Base-by-base conservation (phyloP, 2,329 filamentous ascomycete species). In the Ceratocystis colombiana region DNA sequence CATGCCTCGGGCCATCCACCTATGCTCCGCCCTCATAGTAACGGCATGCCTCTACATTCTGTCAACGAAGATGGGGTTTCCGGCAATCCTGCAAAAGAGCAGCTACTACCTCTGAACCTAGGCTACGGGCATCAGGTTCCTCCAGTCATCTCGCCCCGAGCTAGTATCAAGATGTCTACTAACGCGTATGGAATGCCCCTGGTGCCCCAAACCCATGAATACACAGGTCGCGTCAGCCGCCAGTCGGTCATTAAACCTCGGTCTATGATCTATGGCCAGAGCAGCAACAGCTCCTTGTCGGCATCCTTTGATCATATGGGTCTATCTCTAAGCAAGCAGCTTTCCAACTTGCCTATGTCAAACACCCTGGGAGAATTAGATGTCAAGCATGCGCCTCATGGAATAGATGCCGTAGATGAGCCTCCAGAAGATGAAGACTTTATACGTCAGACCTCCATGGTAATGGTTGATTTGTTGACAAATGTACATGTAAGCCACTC, bases 401-500 rank as follows among this genome's bases (percentile, higher is more conserved):
- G 41, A 7, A 3, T 48, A 22, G 25, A 46, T 41, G 37, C 37
- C 10, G 10, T 41, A 10, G 44, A 33, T 12, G 33, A 48, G 20
- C 25, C 3, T 8, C 22, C 17, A 10, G 44, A 15, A 30, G 28
- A 50, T n/a, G 61, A 63, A 63, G 44, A 50, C 33, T 33, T 45
- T 33, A 63, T 63, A 15, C 61, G 61, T 8, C 41, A 66, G 25
- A 45, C 33, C 33, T 66, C 65, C 1, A 53, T 62, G 30, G 41
- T 66, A n/a, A 62, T 50, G 22, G 59, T 62, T 22, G 65, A 66
- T 46, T 20, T 66, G 6, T n/a, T 62, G 33, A 66, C 65, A 12
- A 66, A 66, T 22, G 37, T 66, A n/a, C 30, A 62, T 46, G 65
- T 62, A 66, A 50, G 59, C 41, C 25, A 30, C 22, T 3, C 4